phyloP scores from a whole-genome alignment of 1,139 yeast genomes.

The Debaryomyces sp. region DNA sequence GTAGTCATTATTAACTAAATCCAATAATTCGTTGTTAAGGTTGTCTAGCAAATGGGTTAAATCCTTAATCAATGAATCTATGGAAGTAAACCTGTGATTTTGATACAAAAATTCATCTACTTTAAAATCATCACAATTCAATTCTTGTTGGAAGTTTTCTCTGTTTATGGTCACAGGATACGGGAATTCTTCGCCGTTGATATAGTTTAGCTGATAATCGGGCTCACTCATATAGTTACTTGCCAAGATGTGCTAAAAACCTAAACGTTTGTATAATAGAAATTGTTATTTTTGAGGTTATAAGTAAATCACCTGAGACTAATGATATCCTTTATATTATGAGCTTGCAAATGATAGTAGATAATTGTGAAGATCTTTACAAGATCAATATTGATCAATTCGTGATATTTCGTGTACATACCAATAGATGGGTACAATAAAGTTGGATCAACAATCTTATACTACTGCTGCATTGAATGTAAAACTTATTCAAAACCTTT shows the following conservation, averaged over 20 bases:
- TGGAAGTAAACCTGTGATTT: slow-evolving; percentile 37
- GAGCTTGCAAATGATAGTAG: too few species aligned
- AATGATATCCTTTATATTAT: background rate
- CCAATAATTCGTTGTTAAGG: slow-evolving; percentile 58
- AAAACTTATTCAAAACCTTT: background rate
- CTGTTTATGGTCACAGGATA: slow-evolving; percentile 24
- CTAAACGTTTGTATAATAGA: background rate
- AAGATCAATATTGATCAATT: background rate
- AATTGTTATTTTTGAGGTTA: background rate
- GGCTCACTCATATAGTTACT: slow-evolving; percentile 8
- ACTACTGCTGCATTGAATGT: background rate
- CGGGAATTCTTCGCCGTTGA: slow-evolving; percentile 24
- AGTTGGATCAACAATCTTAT: background rate
- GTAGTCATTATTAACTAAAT: slow-evolving; percentile 70
- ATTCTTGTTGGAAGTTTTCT: slow-evolving; percentile 22
- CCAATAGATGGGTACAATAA: background rate
- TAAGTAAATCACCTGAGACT: background rate
- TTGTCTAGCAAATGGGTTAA: slow-evolving; percentile 23
- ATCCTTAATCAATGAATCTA: slow-evolving; percentile 37
- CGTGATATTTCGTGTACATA: background rate
- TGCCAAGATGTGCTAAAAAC: background rate
- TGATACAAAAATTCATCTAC: slow-evolving; percentile 35
- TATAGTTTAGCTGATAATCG: slow-evolving; percentile 7
- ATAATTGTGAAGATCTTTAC: background rate
- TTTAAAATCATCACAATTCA: slow-evolving; percentile 16